A percentile compares a stretch with the other conserved stretches of the same genome.
These are phyloP conservation scores for Diplodia seriata DNA, from an alignment of 2,329 filamentous ascomycete species.

Conservation along the genomic window DNA sequence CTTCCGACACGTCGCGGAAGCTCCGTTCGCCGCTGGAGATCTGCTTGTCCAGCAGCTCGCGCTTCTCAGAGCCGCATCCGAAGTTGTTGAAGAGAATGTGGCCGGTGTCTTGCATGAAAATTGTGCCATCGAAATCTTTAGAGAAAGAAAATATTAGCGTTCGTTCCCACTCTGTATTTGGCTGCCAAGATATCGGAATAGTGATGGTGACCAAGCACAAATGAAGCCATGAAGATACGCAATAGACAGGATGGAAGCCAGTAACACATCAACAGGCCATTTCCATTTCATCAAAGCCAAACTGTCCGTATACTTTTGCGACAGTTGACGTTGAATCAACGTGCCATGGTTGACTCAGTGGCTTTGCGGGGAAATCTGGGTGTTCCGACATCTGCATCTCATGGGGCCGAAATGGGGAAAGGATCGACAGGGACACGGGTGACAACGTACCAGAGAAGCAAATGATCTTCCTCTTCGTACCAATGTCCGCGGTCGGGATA, in stretches of 20 bases:
- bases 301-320: background rate
- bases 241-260: background rate
- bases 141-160: background rate
- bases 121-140: slow-evolving; percentile 73
- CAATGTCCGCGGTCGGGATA: slow-evolving; percentile 40
- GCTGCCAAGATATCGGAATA: background rate
- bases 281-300: background rate
- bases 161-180: background rate
- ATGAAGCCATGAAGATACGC: background rate
- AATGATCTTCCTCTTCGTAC: slow-evolving; percentile 63
- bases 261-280: background rate
- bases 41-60: slow-evolving; percentile 66
- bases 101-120: slow-evolving; percentile 71
- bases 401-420: slow-evolving; percentile 22
- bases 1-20: slow-evolving; percentile 73
- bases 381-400: background rate
- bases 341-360: slow-evolving; percentile 2
- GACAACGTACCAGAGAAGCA: slow-evolving; percentile 61
- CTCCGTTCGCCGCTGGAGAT: slow-evolving; percentile 70
- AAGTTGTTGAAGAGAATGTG: slow-evolving; percentile 72
- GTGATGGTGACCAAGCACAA: background rate
- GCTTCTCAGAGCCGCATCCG: slow-evolving; percentile 65
- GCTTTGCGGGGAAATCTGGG: slow-evolving; percentile 23
- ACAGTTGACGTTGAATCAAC: background rate
- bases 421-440: slow-evolving; percentile 21